Evolutionary conservation across 768 basidiomycete species (phyloP), one percentile per base, ranked within the genome.

Genomic region (Tubosaeta sp.): DNA sequence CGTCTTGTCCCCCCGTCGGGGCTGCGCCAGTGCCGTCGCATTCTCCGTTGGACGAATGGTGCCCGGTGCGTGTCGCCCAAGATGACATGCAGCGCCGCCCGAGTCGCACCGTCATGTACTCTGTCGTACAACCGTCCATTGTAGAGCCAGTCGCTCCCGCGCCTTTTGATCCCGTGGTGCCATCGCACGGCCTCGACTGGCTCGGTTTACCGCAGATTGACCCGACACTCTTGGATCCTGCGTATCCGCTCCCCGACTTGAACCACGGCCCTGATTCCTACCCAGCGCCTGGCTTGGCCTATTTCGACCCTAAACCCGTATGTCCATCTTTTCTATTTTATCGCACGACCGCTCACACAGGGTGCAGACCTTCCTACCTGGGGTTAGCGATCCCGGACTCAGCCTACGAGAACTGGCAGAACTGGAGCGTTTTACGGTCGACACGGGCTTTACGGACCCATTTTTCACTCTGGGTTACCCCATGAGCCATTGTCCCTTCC

Each of bases 1-100:
- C 72, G 6, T 74, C 73, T 29, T 74, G 73, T 52, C 73, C 73
- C n/a, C 73, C 73, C 4, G 62, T 62, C 5, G 71, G 72, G 2
- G 69, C 71, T 1, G 52, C 60, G 12, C 72, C 72, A 6, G 67
- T 67, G 6, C 49, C 52, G 1, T 48, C 58, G 3, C 37, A 55
- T 29, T 46, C 54, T 29, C 33, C 49, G 1, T 33, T 57, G 42
- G 50, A 63, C 1, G 42, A 58, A 5, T 62, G 66, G 59, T 42
- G 58, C 4, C 65, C 63, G 2, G n/a, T 54, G 14, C 58, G 57
- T 3, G 55, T 59, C 42, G 57, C 65, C 5, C 64, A 54, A 44
- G 71, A 73, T 17, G 71, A 72, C 48, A 59, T 71, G 7, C 64
- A 65, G 41, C 71, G 69, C 43, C 70, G 67, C 32, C 65, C 70